Evolutionary conservation across 345 rosid species (phyloP).

Genomic region (Rhodamnia rubescens): DNA sequence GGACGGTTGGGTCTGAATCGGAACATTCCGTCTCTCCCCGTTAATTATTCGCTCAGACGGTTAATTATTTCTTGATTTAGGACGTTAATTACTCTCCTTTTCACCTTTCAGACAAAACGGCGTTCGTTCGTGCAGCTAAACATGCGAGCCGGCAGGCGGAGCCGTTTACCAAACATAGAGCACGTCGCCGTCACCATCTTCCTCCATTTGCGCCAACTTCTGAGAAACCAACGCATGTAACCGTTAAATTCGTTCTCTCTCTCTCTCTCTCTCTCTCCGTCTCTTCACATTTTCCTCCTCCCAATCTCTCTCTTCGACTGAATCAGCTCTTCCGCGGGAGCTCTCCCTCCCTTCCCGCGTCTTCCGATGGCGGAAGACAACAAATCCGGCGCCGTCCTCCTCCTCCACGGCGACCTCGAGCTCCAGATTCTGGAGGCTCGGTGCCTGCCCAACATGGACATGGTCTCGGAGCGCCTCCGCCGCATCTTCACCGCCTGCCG

Average conservation of each 20-base stretch:
- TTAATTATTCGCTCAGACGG: no score
- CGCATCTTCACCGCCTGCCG: constrained; percentile 33
- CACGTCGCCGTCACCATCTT: neutral
- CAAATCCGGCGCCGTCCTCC: neutral
- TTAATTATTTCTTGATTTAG: neutral
- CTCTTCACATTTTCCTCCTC: neutral
- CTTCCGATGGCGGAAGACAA: constrained; percentile 20
- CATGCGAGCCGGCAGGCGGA: neutral
- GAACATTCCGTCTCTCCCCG: neutral
- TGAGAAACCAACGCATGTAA: neutral
- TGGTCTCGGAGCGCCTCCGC: constrained; percentile 48
- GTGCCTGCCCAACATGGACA: constrained; percentile 73
- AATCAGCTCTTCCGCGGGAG: neutral
- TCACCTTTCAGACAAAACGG: neutral
- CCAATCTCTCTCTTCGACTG: neutral
- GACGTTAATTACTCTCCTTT: neutral
- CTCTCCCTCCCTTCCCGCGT: neutral
- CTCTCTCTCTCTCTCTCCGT: neutral
- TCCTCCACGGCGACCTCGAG: constrained; percentile 75
- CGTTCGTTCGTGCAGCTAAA: neutral
- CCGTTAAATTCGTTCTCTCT: neutral
- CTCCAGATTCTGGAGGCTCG: constrained; percentile 65
- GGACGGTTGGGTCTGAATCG: neutral
- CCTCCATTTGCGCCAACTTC: neutral
- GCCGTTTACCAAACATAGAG: neutral